Base-by-base conservation (phyloP, 768 basidiomycete species). In the Mycena floridula region DNA sequence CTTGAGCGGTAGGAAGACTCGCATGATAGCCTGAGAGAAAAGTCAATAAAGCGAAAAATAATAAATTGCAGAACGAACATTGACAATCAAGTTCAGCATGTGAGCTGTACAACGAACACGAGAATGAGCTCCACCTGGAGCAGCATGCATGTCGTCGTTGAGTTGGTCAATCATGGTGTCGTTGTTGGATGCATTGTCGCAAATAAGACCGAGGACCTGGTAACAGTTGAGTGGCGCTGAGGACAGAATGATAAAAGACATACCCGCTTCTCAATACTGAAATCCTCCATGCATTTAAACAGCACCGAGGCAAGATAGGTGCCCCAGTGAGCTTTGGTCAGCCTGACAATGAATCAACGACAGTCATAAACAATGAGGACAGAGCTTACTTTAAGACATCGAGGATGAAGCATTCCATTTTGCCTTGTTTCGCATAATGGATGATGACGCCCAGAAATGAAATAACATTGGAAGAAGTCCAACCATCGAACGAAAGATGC, bases 201-300 rank as follows among this genome's bases (percentile, higher is more conserved):
- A 53, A 15, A 41, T 51, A 1, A 48, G n/a, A 12, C 46, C 37
- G 8, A 53, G 12, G 4, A 50, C 47, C 46, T 52, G 32, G n/a
- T 15, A 9, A 18, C 9, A 38, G 20, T 8, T 8, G 9, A 9
- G 20, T 8, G 9, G 8, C 9, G 20, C 11, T 13, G 37, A 38
- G 9, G 37, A 38, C 11, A 21, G 37, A 20, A 11, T 13, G 9
- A n/a, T n/a, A n/a, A n/a, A 38, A 13, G 20, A 38, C 12, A 9
- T 38, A 38, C 37, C 37, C 20, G 9, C 20, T 38, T 21, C 8
- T 38, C 13, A 11, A 38, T 38, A 21, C 37, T 18, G 37, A 11
- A 38, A 9, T 8, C 9, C 9, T 20, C 20, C 37, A 38, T 13
- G 20, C 13, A 13, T 21, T 38, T 38, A 21, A 38, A 8, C 37